These are phyloP conservation scores for Syncephalastrum monosporum DNA, from an alignment of 371 early-diverging fungal species.

Conservation along the genomic window DNA sequence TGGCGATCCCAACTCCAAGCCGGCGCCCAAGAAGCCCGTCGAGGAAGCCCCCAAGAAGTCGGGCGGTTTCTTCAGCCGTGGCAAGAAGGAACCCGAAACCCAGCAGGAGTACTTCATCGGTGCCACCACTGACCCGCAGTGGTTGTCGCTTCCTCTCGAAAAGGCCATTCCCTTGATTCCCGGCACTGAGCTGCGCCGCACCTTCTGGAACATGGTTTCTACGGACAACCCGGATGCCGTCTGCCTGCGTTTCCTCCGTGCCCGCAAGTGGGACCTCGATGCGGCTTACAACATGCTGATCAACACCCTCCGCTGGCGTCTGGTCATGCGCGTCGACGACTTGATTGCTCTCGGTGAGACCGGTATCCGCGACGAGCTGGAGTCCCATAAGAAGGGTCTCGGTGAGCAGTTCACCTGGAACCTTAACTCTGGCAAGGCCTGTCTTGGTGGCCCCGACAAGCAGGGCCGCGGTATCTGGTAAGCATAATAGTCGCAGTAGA, in stretches of 20 bases:
- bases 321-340: conserved; percentile 46
- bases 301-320: conserved; percentile 60
- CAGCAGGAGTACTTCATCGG: conserved; percentile 42
- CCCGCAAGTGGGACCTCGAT: conserved; percentile 70
- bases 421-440: conserved; percentile 47
- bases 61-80: conserved; percentile 27
- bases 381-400: conserved; percentile 41
- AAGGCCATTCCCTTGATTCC: conserved; percentile 41
- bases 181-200: conserved; percentile 32
- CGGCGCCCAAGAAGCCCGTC: conserved; percentile 12
- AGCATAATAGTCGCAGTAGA: conserved; percentile 15
- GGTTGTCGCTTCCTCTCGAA: conserved; percentile 33
- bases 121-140: conserved; percentile 45
- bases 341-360: conserved; percentile 55
- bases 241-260: conserved; percentile 66
- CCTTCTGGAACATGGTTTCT: conserved; percentile 55
- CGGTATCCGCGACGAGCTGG: conserved; percentile 31
- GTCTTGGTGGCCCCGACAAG: conserved; percentile 51
- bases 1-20: conserved; percentile 23
- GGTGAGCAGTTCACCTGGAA: conserved; percentile 32
- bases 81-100: conserved; percentile 29
- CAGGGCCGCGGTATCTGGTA: conserved; percentile 54
- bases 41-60: conserved; percentile 15
- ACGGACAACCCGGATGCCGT: conserved; percentile 64
- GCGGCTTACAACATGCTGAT: conserved; percentile 61